Conservation (phyloP, 2,329 filamentous ascomycete species). For the Incumbomyces lentus region DNA sequence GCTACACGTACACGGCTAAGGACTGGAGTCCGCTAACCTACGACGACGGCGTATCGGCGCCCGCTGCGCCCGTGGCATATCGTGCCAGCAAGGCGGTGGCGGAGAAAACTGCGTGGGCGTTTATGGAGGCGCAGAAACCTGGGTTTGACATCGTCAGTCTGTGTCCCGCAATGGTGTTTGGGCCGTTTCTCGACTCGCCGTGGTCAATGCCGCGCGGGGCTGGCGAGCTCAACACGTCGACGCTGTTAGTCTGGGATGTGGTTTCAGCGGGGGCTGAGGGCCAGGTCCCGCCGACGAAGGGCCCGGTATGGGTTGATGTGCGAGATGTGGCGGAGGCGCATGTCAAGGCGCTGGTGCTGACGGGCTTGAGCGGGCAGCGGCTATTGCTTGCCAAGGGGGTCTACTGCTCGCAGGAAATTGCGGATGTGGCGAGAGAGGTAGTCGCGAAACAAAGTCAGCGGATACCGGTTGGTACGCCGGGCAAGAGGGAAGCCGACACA, state of each 20-base stretch:
- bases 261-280: constrained; percentile 17
- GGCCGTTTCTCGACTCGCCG: constrained; percentile 6
- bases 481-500: constrained; percentile 18
- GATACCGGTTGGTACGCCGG: constrained; percentile 21
- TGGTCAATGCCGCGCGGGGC: constrained; percentile 19
- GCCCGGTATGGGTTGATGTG: constrained; percentile 17
- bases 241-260: constrained; percentile 25
- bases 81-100: constrained; percentile 20
- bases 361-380: constrained; percentile 15
- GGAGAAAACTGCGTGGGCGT: constrained; percentile 18
- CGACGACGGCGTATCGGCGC: constrained; percentile 23
- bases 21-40: constrained; percentile 35
- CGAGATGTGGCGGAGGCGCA: constrained; percentile 7
- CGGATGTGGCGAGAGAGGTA: constrained; percentile 19
- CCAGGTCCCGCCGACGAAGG: constrained; percentile 21
- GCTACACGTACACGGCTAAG: constrained; percentile 26
- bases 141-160: not conserved
- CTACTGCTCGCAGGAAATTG: constrained; percentile 25
- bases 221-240: constrained; percentile 22
- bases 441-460: constrained; percentile 11
- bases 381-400: constrained; percentile 22
- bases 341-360: constrained; percentile 12
- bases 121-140: constrained; percentile 14
- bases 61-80: constrained; percentile 25
- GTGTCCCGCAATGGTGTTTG: constrained; percentile 23